Percentiles rank a stretch among this genome's conserved stretches.
Evolutionary conservation across 768 basidiomycete genomes (phyloP).

Genomic region (Boletus bicolor): DNA sequence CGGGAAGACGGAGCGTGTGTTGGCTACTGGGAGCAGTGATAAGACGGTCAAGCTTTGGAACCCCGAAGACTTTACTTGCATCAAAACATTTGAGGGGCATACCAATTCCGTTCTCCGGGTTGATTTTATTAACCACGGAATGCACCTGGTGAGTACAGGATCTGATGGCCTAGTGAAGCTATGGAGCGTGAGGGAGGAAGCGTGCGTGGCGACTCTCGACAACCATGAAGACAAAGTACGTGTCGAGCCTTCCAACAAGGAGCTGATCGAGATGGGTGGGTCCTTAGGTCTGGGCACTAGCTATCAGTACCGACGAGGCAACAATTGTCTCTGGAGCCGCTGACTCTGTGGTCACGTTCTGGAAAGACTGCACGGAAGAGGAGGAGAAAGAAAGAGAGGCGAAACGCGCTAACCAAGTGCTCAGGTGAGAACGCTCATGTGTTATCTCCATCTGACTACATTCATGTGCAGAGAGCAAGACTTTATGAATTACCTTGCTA

Average conservation of each 20-base stretch:
- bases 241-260: neutral
- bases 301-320: constrained; percentile 74
- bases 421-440: constrained; percentile 57
- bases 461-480: constrained; percentile 86
- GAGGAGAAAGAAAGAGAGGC: constrained; percentile 71
- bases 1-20: constrained; percentile 71
- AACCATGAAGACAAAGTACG: constrained; percentile 96
- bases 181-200: constrained; percentile 89
- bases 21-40: constrained; percentile 95
- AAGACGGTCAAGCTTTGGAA: constrained; percentile 94
- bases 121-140: constrained; percentile 79
- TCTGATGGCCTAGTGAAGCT: constrained; percentile 95
- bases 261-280: constrained; percentile 1
- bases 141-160: constrained; percentile 85
- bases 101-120: constrained; percentile 94
- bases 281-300: constrained; percentile 92
- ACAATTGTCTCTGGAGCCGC: constrained; percentile 92
- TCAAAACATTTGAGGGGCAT: constrained; percentile 97
- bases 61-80: constrained; percentile 87
- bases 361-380: constrained; percentile 92
- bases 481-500: constrained; percentile 81
- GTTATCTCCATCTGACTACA: constrained; percentile 6
- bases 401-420: constrained; percentile 67
- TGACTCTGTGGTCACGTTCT: constrained; percentile 93
- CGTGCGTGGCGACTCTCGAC: constrained; percentile 85